phyloP scores from a whole-genome alignment of 768 basidiomycete genomes.

The Asterophora lycoperdoides region DNA sequence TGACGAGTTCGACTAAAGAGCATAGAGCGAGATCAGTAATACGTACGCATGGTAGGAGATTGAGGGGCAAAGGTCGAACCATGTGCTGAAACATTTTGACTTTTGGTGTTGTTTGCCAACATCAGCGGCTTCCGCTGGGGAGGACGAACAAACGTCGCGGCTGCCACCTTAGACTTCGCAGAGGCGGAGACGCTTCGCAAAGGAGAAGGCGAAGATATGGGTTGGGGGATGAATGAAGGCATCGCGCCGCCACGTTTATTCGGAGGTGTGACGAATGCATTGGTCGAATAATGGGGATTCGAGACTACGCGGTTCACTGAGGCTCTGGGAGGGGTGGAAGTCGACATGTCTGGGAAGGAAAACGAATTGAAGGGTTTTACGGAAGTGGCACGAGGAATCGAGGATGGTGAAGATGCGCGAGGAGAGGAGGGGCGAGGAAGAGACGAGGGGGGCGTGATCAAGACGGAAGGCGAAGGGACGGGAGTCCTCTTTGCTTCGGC shows the following conservation, averaged over 20 bases:
- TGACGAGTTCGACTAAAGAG: conserved; percentile 32
- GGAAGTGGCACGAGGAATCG: conserved; percentile 41
- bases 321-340: conserved; percentile 31
- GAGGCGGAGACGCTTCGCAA: conserved; percentile 23
- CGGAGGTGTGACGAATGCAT: conserved; percentile 46
- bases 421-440: conserved; percentile 25
- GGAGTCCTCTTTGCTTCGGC: conserved; percentile 1
- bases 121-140: conserved; percentile 37
- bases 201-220: conserved; percentile 43
- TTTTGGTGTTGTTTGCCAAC: conserved; percentile 23
- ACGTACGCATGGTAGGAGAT: conserved; percentile 52
- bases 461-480: conserved; percentile 10
- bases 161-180: conserved; percentile 28
- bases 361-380: conserved; percentile 28
- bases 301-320: conserved; percentile 14
- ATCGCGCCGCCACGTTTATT: conserved; percentile 43
- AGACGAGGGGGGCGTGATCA: conserved; percentile 28
- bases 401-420: conserved; percentile 38
- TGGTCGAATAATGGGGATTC: conserved; percentile 25
- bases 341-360: conserved; percentile 23
- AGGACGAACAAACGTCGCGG: conserved; percentile 42
- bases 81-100: conserved; percentile 35
- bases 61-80: conserved; percentile 61
- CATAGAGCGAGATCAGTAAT: conserved; percentile 43
- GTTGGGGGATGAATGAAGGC: conserved; percentile 63